phyloP scores from a whole-genome alignment of 1,139 yeast species.

The Candida sp. region DNA sequence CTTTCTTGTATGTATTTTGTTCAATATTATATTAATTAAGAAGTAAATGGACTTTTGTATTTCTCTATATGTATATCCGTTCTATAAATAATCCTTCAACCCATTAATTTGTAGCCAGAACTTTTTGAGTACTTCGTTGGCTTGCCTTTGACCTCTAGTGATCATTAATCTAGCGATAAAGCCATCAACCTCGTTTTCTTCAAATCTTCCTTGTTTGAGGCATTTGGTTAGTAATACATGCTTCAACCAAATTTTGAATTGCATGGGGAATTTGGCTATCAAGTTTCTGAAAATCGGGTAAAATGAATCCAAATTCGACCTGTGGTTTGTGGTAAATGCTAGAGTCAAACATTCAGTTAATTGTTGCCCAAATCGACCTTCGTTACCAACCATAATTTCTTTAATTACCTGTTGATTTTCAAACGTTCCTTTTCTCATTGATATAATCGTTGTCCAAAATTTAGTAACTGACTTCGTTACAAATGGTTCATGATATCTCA shows the following conservation, averaged over 20 bases:
- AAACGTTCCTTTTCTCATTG: conserved; percentile 49
- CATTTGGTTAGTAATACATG: conserved; percentile 17
- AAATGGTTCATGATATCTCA: conserved; percentile 60
- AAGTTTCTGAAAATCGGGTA: conserved; percentile 53
- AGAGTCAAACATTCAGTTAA: conserved; percentile 28
- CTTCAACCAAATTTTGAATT: conserved; percentile 45
- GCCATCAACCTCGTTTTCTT: conserved; percentile 20
- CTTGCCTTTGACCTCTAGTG: conserved; percentile 64
- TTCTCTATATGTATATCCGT: conserved; percentile 1
- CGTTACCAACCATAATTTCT: conserved; percentile 13
- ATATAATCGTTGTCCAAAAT: conserved; percentile 63
- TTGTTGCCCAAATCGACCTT: conserved; percentile 26
- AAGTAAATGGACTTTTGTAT: too few species aligned
- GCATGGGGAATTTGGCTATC: conserved; percentile 49
- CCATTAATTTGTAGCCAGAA: conserved; percentile 64
- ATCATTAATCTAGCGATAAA: conserved; percentile 55
- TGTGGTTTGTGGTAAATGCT: conserved; percentile 44
- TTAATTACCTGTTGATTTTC: conserved; percentile 41
- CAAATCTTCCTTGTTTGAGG: conserved; percentile 14
- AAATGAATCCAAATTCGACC: conserved; percentile 61
- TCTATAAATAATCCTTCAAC: conserved; percentile 36
- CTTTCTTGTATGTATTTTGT: conserved; percentile 2
- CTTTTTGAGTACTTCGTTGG: conserved; percentile 52
- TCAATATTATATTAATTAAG: not conserved
- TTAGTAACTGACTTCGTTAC: conserved; percentile 58